Conservation (phyloP, 1,284 basidiomycete species). For the Quambalaria eucalypti region DNA sequence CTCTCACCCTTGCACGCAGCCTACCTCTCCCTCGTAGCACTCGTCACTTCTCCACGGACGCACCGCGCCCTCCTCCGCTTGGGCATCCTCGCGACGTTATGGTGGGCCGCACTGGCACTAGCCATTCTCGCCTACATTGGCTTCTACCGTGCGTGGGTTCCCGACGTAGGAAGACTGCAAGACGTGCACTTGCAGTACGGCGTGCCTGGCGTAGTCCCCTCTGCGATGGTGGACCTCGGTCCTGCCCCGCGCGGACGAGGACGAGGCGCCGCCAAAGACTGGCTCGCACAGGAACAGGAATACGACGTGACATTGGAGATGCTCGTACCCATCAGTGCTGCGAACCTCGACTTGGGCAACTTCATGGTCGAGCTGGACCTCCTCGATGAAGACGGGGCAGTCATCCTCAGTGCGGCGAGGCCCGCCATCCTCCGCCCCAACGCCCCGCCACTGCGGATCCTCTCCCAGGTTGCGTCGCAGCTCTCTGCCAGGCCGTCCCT, state of each 20-base stretch:
- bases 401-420: conserved; percentile 6
- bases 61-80: conserved; percentile 39
- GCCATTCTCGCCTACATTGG: conserved; percentile 39
- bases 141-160: conserved; percentile 44
- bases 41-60: conserved; percentile 34
- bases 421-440: conserved; percentile 8
- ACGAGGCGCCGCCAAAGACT: not conserved
- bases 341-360: conserved; percentile 39
- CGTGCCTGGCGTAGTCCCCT: conserved; percentile 1
- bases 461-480: not conserved
- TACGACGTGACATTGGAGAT: conserved; percentile 44
- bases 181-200: conserved; percentile 41
- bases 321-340: conserved; percentile 31
- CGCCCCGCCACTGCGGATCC: conserved; percentile 1
- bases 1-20: conserved; percentile 20
- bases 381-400: conserved; percentile 2
- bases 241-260: not conserved
- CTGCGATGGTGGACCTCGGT: conserved; percentile 3
- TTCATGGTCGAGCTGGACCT: conserved; percentile 40
- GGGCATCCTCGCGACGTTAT: conserved; percentile 30
- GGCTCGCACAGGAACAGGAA: conserved; percentile 36
- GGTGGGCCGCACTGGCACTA: conserved; percentile 24
- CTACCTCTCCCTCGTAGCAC: conserved; percentile 13
- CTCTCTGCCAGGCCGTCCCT: conserved; percentile 16
- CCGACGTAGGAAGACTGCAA: conserved; percentile 27